phyloP scores from a whole-genome alignment of 208 protist genomes.

The Crithidia expoeki region DNA sequence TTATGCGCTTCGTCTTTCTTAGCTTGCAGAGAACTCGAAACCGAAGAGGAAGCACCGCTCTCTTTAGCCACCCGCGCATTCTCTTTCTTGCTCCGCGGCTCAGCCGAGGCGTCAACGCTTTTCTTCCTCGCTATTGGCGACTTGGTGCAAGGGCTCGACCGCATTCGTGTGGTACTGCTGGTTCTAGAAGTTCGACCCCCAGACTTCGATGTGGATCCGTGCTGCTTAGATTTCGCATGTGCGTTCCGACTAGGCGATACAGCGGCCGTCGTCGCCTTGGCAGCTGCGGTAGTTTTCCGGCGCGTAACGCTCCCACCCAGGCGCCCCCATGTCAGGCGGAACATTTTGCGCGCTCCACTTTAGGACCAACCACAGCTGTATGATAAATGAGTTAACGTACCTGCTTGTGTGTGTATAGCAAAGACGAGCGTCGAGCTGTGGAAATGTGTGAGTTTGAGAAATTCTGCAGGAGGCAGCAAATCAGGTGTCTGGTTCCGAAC shows the following conservation, averaged over 20 bases:
- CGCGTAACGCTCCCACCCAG: slow-evolving; percentile 4
- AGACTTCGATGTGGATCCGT: background rate
- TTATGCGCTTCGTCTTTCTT: background rate
- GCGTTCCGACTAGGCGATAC: background rate
- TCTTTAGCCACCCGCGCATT: background rate
- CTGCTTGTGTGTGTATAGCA: background rate
- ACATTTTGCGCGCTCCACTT: background rate
- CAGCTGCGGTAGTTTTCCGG: background rate
- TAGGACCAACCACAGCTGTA: no score
- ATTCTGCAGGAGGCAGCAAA: no score
- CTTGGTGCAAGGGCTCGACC: background rate
- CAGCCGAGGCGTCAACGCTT: background rate
- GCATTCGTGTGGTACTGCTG: background rate
- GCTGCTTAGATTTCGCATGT: background rate
- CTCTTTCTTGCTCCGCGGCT: background rate
- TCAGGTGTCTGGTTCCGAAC: no score
- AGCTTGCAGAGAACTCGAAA: background rate
- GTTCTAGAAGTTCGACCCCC: background rate
- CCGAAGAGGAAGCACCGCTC: background rate
- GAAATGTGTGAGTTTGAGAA: no score
- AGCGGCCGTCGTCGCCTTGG: background rate
- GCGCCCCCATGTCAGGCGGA: background rate
- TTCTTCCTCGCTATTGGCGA: background rate
- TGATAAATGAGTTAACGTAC: background rate
- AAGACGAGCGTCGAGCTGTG: no score